These are phyloP conservation scores for Neurospora discreta DNA, from an alignment of 495 filamentous ascomycete species.

Conservation along the genomic window DNA sequence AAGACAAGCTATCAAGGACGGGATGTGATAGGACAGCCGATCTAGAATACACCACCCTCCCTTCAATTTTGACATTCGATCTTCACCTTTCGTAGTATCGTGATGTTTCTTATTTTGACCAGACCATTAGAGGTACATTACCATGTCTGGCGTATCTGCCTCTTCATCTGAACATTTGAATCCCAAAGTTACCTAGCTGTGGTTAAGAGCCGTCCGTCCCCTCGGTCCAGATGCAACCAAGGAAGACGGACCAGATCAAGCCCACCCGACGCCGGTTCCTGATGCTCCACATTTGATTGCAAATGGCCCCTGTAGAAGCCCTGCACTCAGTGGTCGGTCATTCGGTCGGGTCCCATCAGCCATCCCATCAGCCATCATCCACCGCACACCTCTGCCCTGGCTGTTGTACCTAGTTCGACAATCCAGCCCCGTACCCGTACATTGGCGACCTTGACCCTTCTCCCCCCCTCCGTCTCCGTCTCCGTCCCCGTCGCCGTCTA, in stretches of 20 bases:
- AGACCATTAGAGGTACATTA: too few species aligned
- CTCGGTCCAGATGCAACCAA: background rate
- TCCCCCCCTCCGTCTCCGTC: background rate
- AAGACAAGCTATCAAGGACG: background rate
- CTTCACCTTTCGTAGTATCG: background rate
- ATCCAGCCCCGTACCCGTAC: background rate
- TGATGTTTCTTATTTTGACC: background rate
- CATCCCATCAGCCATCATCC: background rate
- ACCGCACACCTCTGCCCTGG: background rate
- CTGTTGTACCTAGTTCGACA: background rate
- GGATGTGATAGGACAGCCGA: background rate
- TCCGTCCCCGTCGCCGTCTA: background rate
- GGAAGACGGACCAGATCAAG: background rate
- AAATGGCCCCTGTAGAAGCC: constrained; percentile 6
- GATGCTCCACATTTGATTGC: constrained; percentile 19
- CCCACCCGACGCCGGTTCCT: constrained; percentile 4
- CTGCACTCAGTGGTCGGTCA: background rate
- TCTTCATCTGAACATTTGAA: too few species aligned
- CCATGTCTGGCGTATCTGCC: too few species aligned
- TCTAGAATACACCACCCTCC: too few species aligned
- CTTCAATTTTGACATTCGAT: background rate
- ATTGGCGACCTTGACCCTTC: background rate
- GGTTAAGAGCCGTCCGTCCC: background rate
- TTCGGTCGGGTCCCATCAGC: background rate
- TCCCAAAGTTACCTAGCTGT: background rate